Conservation (phyloP, 352 stramenopile genomes). For the Phytopythium helicoides region DNA sequence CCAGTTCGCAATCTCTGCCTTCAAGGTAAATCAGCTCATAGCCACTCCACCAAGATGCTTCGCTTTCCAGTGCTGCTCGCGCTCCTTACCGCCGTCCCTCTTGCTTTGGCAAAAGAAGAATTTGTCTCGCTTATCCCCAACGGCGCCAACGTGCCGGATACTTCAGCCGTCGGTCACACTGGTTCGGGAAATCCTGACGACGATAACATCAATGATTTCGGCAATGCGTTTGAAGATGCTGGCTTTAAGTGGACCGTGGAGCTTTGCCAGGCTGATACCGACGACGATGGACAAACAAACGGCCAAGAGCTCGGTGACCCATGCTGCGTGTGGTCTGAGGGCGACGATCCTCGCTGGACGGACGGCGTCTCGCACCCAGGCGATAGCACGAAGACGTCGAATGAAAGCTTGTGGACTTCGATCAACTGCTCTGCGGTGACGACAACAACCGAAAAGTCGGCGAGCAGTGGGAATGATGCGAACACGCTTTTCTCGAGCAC, state of each 20-base stretch:
- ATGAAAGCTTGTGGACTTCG: slow-evolving; percentile 20
- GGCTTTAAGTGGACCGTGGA: slow-evolving; percentile 31
- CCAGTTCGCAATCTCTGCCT: no score
- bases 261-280: slow-evolving; percentile 31
- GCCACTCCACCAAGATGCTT: neutral
- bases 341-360: slow-evolving; percentile 11
- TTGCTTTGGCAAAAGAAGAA: slow-evolving; percentile 1
- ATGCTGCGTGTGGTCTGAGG: slow-evolving; percentile 21
- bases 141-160: slow-evolving; percentile 28
- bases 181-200: slow-evolving; percentile 12
- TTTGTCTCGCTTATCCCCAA: slow-evolving; percentile 36
- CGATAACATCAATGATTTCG: slow-evolving; percentile 23
- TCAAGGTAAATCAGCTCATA: no score
- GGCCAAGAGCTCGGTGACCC: slow-evolving; percentile 56
- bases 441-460: neutral
- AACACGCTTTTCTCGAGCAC: neutral
- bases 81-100: neutral
- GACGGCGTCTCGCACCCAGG: slow-evolving; percentile 23
- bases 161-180: slow-evolving; percentile 30
- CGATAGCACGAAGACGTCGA: slow-evolving; percentile 15
- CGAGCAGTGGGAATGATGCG: neutral
- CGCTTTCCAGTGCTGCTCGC: neutral
- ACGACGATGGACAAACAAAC: slow-evolving; percentile 45
- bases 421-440: slow-evolving; percentile 5
- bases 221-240: slow-evolving; percentile 25